Conservation (phyloP, 768 basidiomycete genomes). For the Mrakia hoshinonis region DNA sequence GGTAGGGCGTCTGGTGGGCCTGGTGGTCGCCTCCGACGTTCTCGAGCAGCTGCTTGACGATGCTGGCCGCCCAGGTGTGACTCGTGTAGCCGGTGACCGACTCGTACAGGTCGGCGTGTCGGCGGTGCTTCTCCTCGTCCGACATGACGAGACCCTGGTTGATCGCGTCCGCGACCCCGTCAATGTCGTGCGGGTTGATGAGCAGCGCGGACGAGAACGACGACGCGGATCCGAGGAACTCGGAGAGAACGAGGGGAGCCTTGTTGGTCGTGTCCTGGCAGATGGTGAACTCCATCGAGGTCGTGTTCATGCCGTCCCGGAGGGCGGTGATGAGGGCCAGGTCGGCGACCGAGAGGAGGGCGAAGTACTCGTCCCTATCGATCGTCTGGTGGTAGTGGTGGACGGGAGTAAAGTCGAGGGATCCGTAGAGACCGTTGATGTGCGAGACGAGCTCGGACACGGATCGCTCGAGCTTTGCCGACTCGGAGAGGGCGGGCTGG, state of each 20-base stretch:
- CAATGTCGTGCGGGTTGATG: slow-evolving; percentile 88
- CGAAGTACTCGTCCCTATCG: slow-evolving; percentile 97
- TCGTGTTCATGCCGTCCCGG: slow-evolving; percentile 96
- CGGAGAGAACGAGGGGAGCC: slow-evolving; percentile 76
- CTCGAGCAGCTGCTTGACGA: slow-evolving; percentile 77
- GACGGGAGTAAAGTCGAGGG: slow-evolving; percentile 88
- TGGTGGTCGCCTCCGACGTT: slow-evolving; percentile 70
- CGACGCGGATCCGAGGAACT: slow-evolving; percentile 95
- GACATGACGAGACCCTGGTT: slow-evolving; percentile 78
- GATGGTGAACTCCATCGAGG: slow-evolving; percentile 69
- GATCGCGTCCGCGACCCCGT: slow-evolving; percentile 84
- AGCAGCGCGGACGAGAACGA: slow-evolving; percentile 74
- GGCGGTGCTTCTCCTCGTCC: slow-evolving; percentile 57
- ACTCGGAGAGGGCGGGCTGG: slow-evolving; percentile 81
- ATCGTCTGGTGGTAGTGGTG: slow-evolving; percentile 98
- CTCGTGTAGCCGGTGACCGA: slow-evolving; percentile 86
- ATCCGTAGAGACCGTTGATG: slow-evolving; percentile 63
- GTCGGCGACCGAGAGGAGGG: slow-evolving; percentile 82
- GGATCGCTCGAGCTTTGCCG: slow-evolving; percentile 84
- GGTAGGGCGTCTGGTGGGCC: slow-evolving; percentile 73
- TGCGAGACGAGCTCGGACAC: slow-evolving; percentile 55
- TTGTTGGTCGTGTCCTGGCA: slow-evolving; percentile 77
- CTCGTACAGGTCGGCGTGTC: slow-evolving; percentile 68
- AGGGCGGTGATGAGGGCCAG: slow-evolving; percentile 90
- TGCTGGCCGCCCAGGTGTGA: slow-evolving; percentile 86